phyloP scores from a whole-genome alignment of 169 alveolate genomes.

The Plasmodium cynomolgi region DNA sequence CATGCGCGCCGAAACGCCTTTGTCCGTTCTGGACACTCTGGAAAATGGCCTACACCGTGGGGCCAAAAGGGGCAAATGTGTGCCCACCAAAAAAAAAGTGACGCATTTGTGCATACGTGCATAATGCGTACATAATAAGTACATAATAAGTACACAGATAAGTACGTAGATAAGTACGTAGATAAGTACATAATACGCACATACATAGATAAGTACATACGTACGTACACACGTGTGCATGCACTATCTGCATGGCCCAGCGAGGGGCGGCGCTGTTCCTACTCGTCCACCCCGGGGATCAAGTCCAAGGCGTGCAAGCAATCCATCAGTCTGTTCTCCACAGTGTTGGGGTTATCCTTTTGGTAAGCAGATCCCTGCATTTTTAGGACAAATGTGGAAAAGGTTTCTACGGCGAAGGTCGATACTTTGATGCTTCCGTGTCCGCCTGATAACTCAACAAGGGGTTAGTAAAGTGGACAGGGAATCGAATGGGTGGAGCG shows the following conservation, averaged over 20 bases:
- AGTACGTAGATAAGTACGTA: too few species aligned
- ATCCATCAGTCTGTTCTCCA: conserved; percentile 56
- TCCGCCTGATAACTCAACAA: not conserved
- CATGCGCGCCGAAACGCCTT: conserved; percentile 74
- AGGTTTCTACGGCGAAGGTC: not conserved
- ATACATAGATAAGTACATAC: not conserved
- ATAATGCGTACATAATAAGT: too few species aligned
- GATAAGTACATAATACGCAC: too few species aligned
- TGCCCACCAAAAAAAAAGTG: not conserved
- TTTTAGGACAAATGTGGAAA: not conserved
- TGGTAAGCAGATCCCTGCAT: conserved; percentile 71
- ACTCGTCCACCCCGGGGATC: conserved; percentile 12
- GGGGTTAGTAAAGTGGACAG: not conserved
- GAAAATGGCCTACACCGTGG: conserved; percentile 31
- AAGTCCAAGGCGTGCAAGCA: conserved; percentile 7
- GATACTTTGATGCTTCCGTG: not conserved
- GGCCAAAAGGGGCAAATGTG: not conserved
- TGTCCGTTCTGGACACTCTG: conserved; percentile 72
- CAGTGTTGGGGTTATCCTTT: conserved; percentile 59
- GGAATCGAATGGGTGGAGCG: not conserved
- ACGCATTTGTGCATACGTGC: not conserved
- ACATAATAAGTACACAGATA: too few species aligned
- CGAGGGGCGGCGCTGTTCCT: not conserved
- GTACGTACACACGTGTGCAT: not conserved
- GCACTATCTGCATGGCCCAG: not conserved